Evolutionary conservation across 345 rosid species (phyloP).

Genomic region (Brassica carinata): DNA sequence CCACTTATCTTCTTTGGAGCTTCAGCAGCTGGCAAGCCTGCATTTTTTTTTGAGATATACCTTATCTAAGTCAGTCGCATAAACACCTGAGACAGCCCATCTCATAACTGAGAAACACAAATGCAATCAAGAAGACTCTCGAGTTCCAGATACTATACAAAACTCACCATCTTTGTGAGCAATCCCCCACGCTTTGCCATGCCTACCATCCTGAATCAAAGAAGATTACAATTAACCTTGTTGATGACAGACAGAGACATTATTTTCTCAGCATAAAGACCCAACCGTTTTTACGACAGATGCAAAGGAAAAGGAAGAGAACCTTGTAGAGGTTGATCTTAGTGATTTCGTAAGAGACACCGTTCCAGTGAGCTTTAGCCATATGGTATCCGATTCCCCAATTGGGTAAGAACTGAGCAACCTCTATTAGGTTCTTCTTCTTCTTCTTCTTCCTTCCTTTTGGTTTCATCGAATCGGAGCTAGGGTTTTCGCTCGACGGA

Average conservation of each 20-base stretch:
- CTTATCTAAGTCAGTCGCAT: no score
- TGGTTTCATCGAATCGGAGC: slow-evolving; percentile 46
- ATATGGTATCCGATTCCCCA: slow-evolving; percentile 96
- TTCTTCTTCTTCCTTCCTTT: slow-evolving; percentile 73
- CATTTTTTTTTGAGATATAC: neutral
- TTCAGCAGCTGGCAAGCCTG: slow-evolving; percentile 70
- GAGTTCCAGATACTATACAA: slow-evolving; percentile 1
- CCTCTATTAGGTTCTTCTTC: slow-evolving; percentile 85
- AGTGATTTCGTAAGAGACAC: slow-evolving; percentile 85
- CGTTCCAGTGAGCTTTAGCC: slow-evolving; percentile 96
- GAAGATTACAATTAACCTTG: neutral
- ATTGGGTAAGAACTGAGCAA: slow-evolving; percentile 85
- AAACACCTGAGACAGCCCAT: no score
- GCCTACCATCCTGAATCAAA: slow-evolving; percentile 71
- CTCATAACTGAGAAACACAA: no score
- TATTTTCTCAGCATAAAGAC: neutral
- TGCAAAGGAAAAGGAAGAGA: neutral
- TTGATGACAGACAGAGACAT: neutral
- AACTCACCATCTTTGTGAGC: slow-evolving; percentile 86
- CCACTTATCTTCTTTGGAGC: slow-evolving; percentile 90
- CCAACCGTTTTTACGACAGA: neutral
- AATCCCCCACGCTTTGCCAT: slow-evolving; percentile 97
- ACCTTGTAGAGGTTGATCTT: slow-evolving; percentile 97
- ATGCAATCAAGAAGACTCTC: no score
- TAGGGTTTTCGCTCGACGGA: slow-evolving; percentile 2